Percentiles rank a stretch among this genome's conserved stretches.
Evolutionary conservation across 2,329 filamentous ascomycete genomes (phyloP).

Genomic region (Botrytis byssoidea): DNA sequence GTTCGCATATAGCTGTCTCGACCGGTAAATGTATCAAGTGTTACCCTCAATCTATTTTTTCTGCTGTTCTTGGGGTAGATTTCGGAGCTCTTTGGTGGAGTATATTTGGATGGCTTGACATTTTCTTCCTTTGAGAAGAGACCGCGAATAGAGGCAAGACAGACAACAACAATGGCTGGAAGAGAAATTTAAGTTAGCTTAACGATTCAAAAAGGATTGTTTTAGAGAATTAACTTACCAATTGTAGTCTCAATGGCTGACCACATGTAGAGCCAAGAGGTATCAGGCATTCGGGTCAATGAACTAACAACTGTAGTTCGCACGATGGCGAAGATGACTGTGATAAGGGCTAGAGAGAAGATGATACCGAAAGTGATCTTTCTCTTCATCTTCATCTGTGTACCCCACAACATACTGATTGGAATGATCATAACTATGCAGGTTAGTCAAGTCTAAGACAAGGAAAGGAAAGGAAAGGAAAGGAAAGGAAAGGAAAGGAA

Average conservation of each 20-base stretch:
- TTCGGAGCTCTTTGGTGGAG: not conserved
- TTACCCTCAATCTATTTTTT: not conserved
- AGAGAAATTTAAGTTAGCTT: not conserved
- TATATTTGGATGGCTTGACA: not conserved
- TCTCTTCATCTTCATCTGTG: constrained; percentile 4
- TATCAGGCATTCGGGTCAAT: constrained; percentile 3
- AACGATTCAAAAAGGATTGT: accelerated
- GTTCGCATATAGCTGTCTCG: not conserved
- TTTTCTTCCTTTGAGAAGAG: constrained; percentile 1
- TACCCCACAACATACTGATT: not conserved
- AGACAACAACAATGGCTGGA: not conserved
- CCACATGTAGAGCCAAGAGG: constrained; percentile 6
- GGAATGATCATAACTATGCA: not conserved
- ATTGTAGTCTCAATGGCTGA: constrained; percentile 3
- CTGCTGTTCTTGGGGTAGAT: not conserved
- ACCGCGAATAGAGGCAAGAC: not conserved
- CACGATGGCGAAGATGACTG: not conserved
- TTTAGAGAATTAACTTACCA: not conserved
- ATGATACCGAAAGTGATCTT: not conserved
- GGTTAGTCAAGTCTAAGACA: not conserved
- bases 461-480: accelerated
- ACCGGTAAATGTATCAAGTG: not conserved
- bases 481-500: accelerated
- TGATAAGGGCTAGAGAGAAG: not conserved
- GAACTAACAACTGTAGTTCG: not conserved